phyloP scores from a whole-genome alignment of 2,329 filamentous ascomycete species.

The Neopestalotiopsis sp. region DNA sequence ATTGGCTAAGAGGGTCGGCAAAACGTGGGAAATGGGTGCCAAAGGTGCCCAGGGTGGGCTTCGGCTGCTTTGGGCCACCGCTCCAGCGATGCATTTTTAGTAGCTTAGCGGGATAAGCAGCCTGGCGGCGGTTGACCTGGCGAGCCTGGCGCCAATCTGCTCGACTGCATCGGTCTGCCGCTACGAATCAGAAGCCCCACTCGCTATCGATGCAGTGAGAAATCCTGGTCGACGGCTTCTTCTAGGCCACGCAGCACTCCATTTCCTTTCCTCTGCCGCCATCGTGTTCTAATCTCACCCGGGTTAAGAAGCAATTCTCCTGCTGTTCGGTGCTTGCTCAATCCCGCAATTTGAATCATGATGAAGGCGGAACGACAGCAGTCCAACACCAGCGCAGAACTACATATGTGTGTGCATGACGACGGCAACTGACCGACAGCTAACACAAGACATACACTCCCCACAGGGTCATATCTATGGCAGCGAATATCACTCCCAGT shows the following conservation, averaged over 20 bases:
- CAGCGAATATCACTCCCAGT: neutral
- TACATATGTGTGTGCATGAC: neutral
- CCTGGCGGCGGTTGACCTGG: neutral
- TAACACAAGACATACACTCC: neutral
- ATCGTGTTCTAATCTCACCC: neutral
- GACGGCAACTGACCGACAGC: neutral
- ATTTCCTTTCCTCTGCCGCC: neutral
- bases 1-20: neutral
- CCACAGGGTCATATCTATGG: neutral
- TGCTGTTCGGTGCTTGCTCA: neutral
- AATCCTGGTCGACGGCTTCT: neutral
- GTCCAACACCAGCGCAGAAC: neutral
- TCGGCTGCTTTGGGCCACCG: neutral
- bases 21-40: neutral
- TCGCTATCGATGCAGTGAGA: neutral
- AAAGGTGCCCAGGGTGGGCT: neutral
- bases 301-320: neutral
- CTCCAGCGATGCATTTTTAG: neutral
- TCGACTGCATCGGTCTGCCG: neutral
- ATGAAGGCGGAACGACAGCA: neutral
- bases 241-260: neutral
- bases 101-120: neutral
- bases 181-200: neutral
- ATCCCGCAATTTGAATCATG: neutral
- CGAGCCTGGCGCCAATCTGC: neutral